Conservation (phyloP, 331 rosid genomes). For the Dryas integrifolia region DNA sequence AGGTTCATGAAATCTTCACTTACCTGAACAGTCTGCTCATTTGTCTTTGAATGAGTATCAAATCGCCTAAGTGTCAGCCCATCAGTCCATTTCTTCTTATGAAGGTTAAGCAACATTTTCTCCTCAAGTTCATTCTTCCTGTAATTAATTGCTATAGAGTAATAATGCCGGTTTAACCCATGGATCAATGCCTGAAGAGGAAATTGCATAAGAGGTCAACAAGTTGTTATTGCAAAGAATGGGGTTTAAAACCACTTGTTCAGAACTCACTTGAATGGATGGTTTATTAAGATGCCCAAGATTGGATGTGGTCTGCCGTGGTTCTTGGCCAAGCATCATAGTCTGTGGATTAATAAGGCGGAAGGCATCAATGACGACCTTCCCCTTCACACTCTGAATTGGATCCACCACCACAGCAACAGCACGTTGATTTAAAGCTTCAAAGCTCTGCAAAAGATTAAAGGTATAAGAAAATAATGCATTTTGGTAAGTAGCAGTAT, state of each 20-base stretch:
- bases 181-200: conserved; percentile 79
- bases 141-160: conserved; percentile 91
- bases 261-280: conserved; percentile 79
- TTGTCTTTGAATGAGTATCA: conserved; percentile 89
- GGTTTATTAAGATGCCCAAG: conserved; percentile 97
- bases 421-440: conserved; percentile 96
- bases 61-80: conserved; percentile 80
- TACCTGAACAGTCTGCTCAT: conserved; percentile 93
- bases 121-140: conserved; percentile 96
- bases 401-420: conserved; percentile 99
- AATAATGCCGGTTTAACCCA: conserved; percentile 89
- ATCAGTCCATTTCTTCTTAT: conserved; percentile 98
- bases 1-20: conserved; percentile 22
- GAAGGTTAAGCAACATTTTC: conserved; percentile 93
- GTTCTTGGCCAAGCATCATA: conserved; percentile 98
- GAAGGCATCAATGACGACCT: conserved; percentile 95
- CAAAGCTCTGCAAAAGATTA: conserved; percentile 64
- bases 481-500: conserved; percentile 8
- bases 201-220: conserved; percentile 25
- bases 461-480: not conserved
- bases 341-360: conserved; percentile 95
- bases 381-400: conserved; percentile 97
- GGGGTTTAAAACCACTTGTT: conserved; percentile 13
- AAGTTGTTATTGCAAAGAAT: not conserved
- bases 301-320: conserved; percentile 92